A percentile compares a stretch with the other conserved stretches of the same genome.
phyloP scores from a whole-genome alignment of 2,329 filamentous ascomycete species.

The Orbilia oligospora region DNA sequence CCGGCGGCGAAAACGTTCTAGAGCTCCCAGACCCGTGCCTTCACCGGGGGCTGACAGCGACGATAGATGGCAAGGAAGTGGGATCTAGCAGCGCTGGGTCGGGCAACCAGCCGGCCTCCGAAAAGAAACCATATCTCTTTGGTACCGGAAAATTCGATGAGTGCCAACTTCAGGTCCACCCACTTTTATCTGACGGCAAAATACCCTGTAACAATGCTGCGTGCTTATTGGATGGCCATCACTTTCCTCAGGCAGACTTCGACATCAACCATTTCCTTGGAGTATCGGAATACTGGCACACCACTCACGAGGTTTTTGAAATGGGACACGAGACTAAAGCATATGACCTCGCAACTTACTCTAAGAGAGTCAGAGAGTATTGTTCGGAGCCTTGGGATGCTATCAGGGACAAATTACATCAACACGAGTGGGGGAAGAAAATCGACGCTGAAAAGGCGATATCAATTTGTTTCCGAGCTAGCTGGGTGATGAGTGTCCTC shows the following conservation, averaged over 20 bases:
- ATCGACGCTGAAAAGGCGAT: conserved; percentile 80
- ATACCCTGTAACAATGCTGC: conserved; percentile 84
- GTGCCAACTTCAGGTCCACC: conserved; percentile 85
- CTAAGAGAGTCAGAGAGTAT: conserved; percentile 85
- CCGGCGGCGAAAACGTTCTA: conserved; percentile 72
- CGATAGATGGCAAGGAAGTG: conserved; percentile 75
- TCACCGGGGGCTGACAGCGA: conserved; percentile 81
- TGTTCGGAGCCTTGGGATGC: conserved; percentile 85
- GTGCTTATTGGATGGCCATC: conserved; percentile 89
- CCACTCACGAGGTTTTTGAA: conserved; percentile 92
- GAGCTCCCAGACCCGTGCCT: conserved; percentile 93
- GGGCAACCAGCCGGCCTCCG: conserved; percentile 64
- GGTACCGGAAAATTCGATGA: conserved; percentile 91
- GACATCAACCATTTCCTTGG: conserved; percentile 97
- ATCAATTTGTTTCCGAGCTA: conserved; percentile 96
- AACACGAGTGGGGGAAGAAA: conserved; percentile 81
- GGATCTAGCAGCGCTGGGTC: conserved; percentile 64
- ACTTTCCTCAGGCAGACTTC: conserved; percentile 96
- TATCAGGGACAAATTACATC: conserved; percentile 77
- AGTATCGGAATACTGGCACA: conserved; percentile 99
- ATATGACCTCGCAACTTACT: conserved; percentile 92
- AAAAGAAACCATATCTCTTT: conserved; percentile 73
- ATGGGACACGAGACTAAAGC: conserved; percentile 81
- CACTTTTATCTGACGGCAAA: conserved; percentile 87
- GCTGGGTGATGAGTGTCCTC: conserved; percentile 96